These are phyloP conservation scores for Stylonectria norvegica DNA, from an alignment of 2,329 filamentous ascomycete genomes.

Conservation along the genomic window DNA sequence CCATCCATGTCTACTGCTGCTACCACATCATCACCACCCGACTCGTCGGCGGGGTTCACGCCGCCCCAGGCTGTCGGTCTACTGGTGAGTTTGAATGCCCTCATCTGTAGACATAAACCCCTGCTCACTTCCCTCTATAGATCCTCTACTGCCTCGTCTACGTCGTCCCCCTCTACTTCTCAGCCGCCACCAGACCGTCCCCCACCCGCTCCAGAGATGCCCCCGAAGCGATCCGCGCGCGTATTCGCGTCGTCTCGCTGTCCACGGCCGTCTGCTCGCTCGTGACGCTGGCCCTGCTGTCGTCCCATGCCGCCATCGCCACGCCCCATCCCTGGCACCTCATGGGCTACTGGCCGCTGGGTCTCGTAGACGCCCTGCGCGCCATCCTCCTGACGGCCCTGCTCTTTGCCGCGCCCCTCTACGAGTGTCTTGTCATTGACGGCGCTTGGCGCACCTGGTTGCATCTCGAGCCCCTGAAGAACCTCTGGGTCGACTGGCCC, in stretches of 20 bases:
- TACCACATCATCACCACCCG: too few species aligned
- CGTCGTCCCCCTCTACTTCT: constrained; percentile 87
- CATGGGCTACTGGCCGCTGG: constrained; percentile 79
- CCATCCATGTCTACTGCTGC: constrained; percentile 7
- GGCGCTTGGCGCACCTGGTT: constrained; percentile 66
- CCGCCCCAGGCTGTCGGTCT: constrained; percentile 26
- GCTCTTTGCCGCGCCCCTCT: constrained; percentile 82
- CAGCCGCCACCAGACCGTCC: constrained; percentile 73
- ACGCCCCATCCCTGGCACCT: constrained; percentile 56
- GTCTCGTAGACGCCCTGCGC: constrained; percentile 59
- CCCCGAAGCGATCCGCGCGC: constrained; percentile 81
- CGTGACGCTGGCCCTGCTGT: constrained; percentile 60
- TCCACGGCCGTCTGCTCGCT: constrained; percentile 68
- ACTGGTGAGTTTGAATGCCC: constrained; percentile 11
- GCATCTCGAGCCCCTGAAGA: constrained; percentile 50
- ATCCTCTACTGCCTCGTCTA: constrained; percentile 83
- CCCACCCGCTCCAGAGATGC: constrained; percentile 78
- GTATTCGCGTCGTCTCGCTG: constrained; percentile 74
- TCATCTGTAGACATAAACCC: too few species aligned
- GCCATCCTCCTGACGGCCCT: constrained; percentile 69
- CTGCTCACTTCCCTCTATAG: constrained; percentile 32
- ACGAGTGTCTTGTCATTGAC: constrained; percentile 72
- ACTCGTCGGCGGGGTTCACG: constrained; percentile 17
- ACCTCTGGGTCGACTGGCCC: constrained; percentile 68
- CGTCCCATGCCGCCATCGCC: constrained; percentile 47